A percentile compares a stretch with the other conserved stretches of the same genome.
phyloP scores from a whole-genome alignment of 2,329 filamentous ascomycete species.

The Microsporum ferrugineum region DNA sequence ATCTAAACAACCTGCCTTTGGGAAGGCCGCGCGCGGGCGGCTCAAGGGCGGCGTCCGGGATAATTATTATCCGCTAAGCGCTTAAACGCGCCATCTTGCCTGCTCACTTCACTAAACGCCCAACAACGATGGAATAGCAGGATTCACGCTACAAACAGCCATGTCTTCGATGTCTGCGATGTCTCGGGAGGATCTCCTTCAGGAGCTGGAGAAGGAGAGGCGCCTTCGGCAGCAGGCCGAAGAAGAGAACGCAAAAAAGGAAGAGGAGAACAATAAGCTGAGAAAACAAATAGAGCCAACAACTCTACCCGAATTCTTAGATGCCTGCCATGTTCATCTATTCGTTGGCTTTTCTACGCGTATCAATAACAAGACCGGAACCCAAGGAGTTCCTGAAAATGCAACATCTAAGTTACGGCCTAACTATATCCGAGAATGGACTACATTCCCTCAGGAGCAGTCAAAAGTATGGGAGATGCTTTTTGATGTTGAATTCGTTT shows the following conservation, averaged over 20 bases:
- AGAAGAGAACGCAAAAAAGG: no score
- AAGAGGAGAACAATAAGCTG: no score
- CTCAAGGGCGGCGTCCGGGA: no score
- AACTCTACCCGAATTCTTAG: conserved; percentile 11
- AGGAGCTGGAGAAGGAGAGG: neutral
- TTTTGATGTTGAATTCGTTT: conserved; percentile 5
- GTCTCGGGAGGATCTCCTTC: neutral
- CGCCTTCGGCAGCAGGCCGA: neutral
- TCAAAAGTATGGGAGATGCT: conserved; percentile 6
- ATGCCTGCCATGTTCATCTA: conserved; percentile 12
- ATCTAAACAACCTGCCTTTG: no score
- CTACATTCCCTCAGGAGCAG: conserved; percentile 7
- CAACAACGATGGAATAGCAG: no score
- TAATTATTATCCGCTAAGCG: no score
- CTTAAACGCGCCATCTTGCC: no score
- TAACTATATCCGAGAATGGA: conserved; percentile 10
- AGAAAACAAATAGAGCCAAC: neutral
- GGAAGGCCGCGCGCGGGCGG: no score
- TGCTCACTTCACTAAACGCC: no score
- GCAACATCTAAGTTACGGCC: conserved; percentile 12
- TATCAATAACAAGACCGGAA: neutral
- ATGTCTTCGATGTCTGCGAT: no score
- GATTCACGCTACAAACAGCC: no score
- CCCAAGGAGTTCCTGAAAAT: conserved; percentile 11
- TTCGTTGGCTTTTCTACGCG: conserved; percentile 8